phyloP scores from a whole-genome alignment of 2,329 filamentous ascomycete species.

The Uncinocarpus reesii region DNA sequence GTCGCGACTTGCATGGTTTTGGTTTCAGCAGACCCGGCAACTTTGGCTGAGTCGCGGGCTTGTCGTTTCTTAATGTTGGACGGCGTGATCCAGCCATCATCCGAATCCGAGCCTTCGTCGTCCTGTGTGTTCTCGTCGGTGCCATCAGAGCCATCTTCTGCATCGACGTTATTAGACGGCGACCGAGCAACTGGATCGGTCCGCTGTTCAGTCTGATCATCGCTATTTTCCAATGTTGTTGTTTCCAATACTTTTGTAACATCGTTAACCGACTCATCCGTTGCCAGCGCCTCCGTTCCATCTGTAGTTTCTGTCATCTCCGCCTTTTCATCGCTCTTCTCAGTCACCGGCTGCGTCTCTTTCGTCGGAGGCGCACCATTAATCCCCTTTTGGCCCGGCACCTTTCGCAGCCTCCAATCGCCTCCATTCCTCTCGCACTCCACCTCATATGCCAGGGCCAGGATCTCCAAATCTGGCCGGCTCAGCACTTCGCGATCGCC shows the following conservation, averaged over 20 bases:
- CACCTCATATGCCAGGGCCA: slow-evolving; percentile 88
- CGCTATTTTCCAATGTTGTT: slow-evolving; percentile 22
- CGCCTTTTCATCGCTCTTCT: slow-evolving; percentile 22
- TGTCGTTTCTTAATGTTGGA: slow-evolving; percentile 81
- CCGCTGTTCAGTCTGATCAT: slow-evolving; percentile 14
- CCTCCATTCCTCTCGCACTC: slow-evolving; percentile 85
- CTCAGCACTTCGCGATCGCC: slow-evolving; percentile 84
- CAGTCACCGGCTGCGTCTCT: slow-evolving; percentile 16
- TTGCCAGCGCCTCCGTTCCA: slow-evolving; percentile 12
- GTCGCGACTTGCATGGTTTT: slow-evolving; percentile 75
- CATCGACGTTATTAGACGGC: not conserved
- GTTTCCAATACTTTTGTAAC: slow-evolving; percentile 25
- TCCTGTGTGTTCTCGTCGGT: slow-evolving; percentile 2
- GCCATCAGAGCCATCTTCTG: slow-evolving; percentile 10
- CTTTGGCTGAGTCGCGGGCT: slow-evolving; percentile 50
- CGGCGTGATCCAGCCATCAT: slow-evolving; percentile 86
- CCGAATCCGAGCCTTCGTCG: slow-evolving; percentile 36
- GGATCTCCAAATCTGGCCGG: slow-evolving; percentile 74
- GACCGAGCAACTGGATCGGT: slow-evolving; percentile 12
- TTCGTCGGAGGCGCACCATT: slow-evolving; percentile 55
- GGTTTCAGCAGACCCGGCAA: slow-evolving; percentile 43
- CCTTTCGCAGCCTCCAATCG: slow-evolving; percentile 70
- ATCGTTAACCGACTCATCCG: slow-evolving; percentile 22
- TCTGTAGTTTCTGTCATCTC: slow-evolving; percentile 16
- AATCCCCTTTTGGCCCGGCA: slow-evolving; percentile 66